Evolutionary conservation across 73 alveolate genomes (phyloP).

Genomic region (Symbiodinium pilosum): DNA sequence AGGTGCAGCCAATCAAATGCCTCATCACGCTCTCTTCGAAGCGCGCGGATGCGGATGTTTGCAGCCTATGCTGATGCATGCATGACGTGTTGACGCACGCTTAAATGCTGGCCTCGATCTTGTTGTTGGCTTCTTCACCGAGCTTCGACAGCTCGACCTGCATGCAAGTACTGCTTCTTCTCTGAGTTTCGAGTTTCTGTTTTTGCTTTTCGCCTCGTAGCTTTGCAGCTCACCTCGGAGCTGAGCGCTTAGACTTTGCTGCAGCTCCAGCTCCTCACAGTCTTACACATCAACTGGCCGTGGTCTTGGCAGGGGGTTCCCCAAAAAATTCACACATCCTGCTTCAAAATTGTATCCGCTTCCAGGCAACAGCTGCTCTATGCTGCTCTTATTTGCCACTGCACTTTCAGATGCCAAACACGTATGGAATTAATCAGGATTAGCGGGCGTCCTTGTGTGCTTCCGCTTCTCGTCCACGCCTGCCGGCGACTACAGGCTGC

Average conservation of each 20-base stretch:
- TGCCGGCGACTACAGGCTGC: too few species aligned
- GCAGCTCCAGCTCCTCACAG: constrained; percentile 55
- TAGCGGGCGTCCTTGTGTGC: constrained; percentile 58
- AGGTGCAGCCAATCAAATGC: not conserved
- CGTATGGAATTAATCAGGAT: too few species aligned
- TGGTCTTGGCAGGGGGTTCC: too few species aligned
- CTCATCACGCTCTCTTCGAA: constrained; percentile 74
- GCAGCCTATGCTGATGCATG: constrained; percentile 22
- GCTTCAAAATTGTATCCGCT: too few species aligned
- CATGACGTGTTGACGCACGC: not conserved
- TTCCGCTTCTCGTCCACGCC: constrained; percentile 88
- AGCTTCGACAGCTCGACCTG: constrained; percentile 43
- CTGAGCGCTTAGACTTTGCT: constrained; percentile 10
- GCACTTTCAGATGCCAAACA: too few species aligned
- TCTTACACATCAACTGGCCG: too few species aligned
- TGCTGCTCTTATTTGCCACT: too few species aligned
- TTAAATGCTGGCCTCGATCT: constrained; percentile 45
- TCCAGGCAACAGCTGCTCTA: too few species aligned
- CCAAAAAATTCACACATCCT: too few species aligned
- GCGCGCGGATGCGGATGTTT: constrained; percentile 56
- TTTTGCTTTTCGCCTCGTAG: too few species aligned
- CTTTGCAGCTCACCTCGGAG: constrained; percentile 46
- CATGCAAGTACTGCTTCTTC: not conserved
- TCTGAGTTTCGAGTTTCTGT: too few species aligned
- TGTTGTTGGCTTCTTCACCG: constrained; percentile 87